A percentile compares a stretch with the other conserved stretches of the same genome.
These are phyloP conservation scores for Psidium guajava DNA, from an alignment of 345 rosid species.

Conservation along the genomic window DNA sequence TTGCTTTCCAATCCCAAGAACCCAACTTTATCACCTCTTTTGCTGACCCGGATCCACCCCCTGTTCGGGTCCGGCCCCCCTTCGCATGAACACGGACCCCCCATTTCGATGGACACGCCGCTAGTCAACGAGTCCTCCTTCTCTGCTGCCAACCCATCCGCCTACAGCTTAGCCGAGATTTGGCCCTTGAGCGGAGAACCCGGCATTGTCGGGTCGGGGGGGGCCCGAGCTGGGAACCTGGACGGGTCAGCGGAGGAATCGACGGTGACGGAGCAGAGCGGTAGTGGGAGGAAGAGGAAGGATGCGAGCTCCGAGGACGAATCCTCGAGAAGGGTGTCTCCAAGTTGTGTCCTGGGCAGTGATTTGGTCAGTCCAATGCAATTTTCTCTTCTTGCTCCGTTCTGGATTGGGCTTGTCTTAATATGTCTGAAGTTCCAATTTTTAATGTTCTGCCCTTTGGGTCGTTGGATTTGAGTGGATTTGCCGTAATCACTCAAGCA, in stretches of 20 bases:
- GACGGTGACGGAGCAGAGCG: constrained; percentile 67
- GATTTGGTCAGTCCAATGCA: constrained; percentile 46
- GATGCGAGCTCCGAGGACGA: constrained; percentile 37
- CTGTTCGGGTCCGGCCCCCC: background rate
- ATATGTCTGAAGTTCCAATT: background rate
- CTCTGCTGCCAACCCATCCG: constrained; percentile 72
- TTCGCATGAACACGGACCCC: background rate
- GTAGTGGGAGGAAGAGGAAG: constrained; percentile 64
- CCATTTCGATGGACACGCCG: constrained; percentile 63
- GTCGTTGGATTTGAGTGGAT: background rate
- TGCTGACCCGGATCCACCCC: background rate
- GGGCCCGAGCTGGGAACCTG: constrained; percentile 45
- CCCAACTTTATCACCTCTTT: background rate
- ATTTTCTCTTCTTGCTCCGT: background rate
- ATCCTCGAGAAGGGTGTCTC: constrained; percentile 48
- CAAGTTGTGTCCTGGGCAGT: constrained; percentile 41
- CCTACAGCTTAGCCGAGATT: constrained; percentile 81
- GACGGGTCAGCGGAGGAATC: constrained; percentile 65
- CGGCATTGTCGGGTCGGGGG: constrained; percentile 40
- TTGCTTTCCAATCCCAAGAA: background rate
- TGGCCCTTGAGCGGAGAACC: constrained; percentile 52
- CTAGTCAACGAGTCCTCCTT: constrained; percentile 64
- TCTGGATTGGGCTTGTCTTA: background rate
- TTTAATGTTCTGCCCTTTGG: background rate
- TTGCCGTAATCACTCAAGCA: background rate